Base-by-base conservation (phyloP, 208 protist genomes). In the Crithidia fasciculata region DNA sequence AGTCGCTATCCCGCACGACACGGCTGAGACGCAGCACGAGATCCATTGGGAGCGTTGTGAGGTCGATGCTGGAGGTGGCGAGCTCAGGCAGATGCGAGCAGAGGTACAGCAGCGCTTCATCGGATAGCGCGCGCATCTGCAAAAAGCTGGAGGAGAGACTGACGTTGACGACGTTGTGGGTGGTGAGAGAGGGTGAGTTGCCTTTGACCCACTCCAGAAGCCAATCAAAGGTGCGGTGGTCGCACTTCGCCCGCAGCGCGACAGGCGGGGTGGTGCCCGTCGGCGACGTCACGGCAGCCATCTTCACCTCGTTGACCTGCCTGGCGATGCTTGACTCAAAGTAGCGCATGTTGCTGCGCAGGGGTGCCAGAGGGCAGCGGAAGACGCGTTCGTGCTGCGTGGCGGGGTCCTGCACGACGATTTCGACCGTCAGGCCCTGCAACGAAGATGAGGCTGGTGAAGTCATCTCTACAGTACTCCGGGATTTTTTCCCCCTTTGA, bases 121-220 rank as follows among this genome's bases (percentile, higher is more conserved):
- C 88, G 10, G 74, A 66, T 8, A 95, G 80, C 45, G 83, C 75
- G 6, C 69, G 77, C 84, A 95, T 95, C 18, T 81, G 70, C 43
- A 95, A 61, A 66, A 93, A 95, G 50, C 81, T 85, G 1, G 90
- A 91, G 12, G 88, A 86, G 8, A 95, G 81, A 6, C 81, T 73
- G 28, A 95, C 70, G 16, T 84, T 93, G 12, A 93, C 86, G 47
- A 81, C 85, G 65, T 92, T 95, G 28, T 64, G 36, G 10, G 60
- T 66, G 2, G 84, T 88, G 54, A 95, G 64, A 37, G 63, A 55
- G 1, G 78, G 83, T n/a, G 71, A 36, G 18, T 84, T 76, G 5
- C 76, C 86, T 39, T 55, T 60, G 44, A 93, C 53, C 78, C 88
- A 90, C 36, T 76, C 47, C 56, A 95, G 70, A n/a, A 95, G 72